A percentile compares a stretch with the other conserved stretches of the same genome.
Conservation (phyloP, 2,329 filamentous ascomycete genomes). For the Colletotrichum sp. region DNA sequence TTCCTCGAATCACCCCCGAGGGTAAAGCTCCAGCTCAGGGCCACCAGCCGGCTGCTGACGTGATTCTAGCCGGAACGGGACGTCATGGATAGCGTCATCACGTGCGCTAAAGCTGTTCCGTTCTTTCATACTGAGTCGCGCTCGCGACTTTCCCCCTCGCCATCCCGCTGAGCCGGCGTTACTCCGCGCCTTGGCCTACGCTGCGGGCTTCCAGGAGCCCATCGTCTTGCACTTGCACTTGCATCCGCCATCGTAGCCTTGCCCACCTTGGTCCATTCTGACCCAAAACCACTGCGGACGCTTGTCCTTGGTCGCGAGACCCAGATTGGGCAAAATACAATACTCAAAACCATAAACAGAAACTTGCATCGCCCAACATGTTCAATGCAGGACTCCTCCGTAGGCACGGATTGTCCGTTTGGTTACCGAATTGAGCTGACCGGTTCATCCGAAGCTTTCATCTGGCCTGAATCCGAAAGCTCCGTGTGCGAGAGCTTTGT, state of each 20-base stretch:
- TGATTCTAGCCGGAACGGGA: conserved; percentile 8
- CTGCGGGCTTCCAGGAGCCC: neutral
- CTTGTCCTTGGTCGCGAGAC: neutral
- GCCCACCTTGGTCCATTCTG: neutral
- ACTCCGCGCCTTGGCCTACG: neutral
- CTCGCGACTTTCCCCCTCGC: neutral
- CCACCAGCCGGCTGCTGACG: neutral
- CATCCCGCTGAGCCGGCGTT: neutral
- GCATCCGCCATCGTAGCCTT: neutral
- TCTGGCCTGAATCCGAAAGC: neutral
- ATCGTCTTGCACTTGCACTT: neutral
- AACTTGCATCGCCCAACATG: neutral
- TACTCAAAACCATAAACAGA: neutral
- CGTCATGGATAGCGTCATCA: conserved; percentile 20
- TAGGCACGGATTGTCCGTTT: neutral
- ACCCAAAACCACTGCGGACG: neutral
- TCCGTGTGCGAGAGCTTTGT: neutral
- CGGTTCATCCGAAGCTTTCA: neutral
- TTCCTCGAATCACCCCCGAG: neutral
- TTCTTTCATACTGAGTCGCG: neutral
- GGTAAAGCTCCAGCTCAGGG: neutral
- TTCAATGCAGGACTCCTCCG: neutral
- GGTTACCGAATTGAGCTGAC: neutral
- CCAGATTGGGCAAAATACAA: neutral
- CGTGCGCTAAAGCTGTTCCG: conserved; percentile 10